Conservation (phyloP, 108 stramenopile genomes). For the Fistulifera pelliculosa region DNA sequence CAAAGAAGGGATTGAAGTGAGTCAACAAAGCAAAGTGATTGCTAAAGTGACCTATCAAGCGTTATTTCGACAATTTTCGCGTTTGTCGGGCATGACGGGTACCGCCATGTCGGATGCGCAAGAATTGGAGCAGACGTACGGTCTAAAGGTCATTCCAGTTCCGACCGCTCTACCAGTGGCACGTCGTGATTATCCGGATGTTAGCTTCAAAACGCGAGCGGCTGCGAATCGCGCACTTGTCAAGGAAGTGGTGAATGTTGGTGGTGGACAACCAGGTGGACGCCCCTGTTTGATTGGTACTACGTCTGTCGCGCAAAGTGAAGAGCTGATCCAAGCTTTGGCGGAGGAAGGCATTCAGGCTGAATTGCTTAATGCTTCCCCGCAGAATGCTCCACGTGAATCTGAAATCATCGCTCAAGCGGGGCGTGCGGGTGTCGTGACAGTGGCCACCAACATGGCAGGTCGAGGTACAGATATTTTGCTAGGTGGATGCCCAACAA, state of each 20-base stretch:
- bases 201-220: slow-evolving; percentile 85
- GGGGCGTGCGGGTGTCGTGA: slow-evolving; percentile 87
- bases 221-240: slow-evolving; percentile 77
- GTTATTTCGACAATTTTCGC: slow-evolving; percentile 82
- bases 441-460: slow-evolving; percentile 97
- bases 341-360: slow-evolving; percentile 75
- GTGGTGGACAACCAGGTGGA: slow-evolving; percentile 58
- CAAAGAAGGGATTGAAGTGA: slow-evolving; percentile 86
- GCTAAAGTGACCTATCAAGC: slow-evolving; percentile 95
- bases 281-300: slow-evolving; percentile 93
- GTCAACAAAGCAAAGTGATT: slow-evolving; percentile 84
- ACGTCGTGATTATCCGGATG: slow-evolving; percentile 89
- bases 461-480: slow-evolving; percentile 95
- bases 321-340: slow-evolving; percentile 65
- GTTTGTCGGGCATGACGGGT: slow-evolving; percentile 91
- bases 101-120: slow-evolving; percentile 85
- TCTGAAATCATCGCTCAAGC: slow-evolving; percentile 93
- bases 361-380: slow-evolving; percentile 86
- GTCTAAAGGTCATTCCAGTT: slow-evolving; percentile 68
- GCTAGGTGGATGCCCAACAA: slow-evolving; percentile 85
- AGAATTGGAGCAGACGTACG: slow-evolving; percentile 85
- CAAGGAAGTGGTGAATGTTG: slow-evolving; percentile 72
- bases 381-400: slow-evolving; percentile 86
- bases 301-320: slow-evolving; percentile 85
- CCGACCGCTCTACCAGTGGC: slow-evolving; percentile 91